Evolutionary conservation across 192 early-diverging fungal genomes (phyloP), one percentile per base, ranked within the genome.

Genomic region (Backusella circina): DNA sequence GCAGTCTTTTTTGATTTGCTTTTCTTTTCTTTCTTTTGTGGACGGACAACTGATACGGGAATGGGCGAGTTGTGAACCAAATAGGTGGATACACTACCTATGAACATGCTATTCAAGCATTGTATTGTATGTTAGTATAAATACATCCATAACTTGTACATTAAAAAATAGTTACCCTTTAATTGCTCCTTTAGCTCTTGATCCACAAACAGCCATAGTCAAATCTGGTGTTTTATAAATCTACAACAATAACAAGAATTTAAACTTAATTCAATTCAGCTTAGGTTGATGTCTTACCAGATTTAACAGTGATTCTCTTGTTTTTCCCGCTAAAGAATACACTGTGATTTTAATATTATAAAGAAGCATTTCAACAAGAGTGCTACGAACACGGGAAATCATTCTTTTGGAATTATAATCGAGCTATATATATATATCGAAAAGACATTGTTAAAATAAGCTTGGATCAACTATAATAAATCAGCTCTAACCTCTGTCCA

Each of bases 61-160:
- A 84, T 77, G 16, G 83, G 84, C 0, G 86, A 86, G 36, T 86
- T 88, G 36, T 88, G 85, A 0, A 88, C 85, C 18, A 88, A 70
- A 67, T 78, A 88, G 13, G 83, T 86, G 64, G 83, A 84, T 7
- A 88, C 84, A 10, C 85, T 83, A 47, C 86, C 86, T 68, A 88
- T 81, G 6, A 86, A 38, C 68, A 88, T 72, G 13, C 84, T 88
- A 66, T n/a, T 16, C 3, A 33, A 30, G 39, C 12, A 4, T 1
- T 41, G 3, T 13, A 13, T n/a, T n/a, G n/a, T n/a, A n/a, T n/a
- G n/a, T n/a, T n/a, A n/a, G n/a, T n/a, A 21, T 47, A 2, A 44
- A 15, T 12, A 72, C 18, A 44, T 26, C 21, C 0, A 31, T 21
- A 36, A 73, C 30, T 13, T 47, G 15, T 18, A 1, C 6, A 47